A percentile compares a stretch with the other conserved stretches of the same genome.
phyloP scores from a whole-genome alignment of 176 grass and related monocot species.

The Oryza glumipatula region DNA sequence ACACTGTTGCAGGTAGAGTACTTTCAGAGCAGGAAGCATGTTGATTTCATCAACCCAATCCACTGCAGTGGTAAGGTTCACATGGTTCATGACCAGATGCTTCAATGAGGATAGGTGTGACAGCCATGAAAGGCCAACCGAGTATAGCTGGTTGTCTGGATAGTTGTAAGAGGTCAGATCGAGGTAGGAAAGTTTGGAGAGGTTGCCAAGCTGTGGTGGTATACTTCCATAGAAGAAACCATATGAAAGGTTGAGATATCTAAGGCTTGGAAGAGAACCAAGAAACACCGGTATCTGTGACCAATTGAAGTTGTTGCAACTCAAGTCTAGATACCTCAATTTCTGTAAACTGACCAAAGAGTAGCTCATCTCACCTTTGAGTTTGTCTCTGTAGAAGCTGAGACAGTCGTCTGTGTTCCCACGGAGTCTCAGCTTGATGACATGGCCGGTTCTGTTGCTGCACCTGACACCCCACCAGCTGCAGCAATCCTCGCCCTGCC shows the following conservation, averaged over 20 bases:
- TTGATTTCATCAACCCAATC: slow-evolving; percentile 33
- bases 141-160: too few relatives aligned
- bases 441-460: slow-evolving; percentile 34
- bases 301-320: slow-evolving; percentile 23
- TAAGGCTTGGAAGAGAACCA: slow-evolving; percentile 32
- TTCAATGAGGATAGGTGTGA: slow-evolving; percentile 34
- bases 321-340: slow-evolving; percentile 49
- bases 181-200: slow-evolving; percentile 41
- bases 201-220: slow-evolving; percentile 37
- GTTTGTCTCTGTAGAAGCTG: neutral
- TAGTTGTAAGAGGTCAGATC: slow-evolving; percentile 7
- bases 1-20: neutral
- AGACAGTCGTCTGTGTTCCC: neutral
- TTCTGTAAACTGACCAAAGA: slow-evolving; percentile 31
- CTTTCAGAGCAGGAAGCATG: slow-evolving; percentile 16
- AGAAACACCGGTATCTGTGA: slow-evolving; percentile 19
- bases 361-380: slow-evolving; percentile 46
- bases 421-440: slow-evolving; percentile 48
- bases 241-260: slow-evolving; percentile 31
- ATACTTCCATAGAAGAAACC: slow-evolving; percentile 15
- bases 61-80: neutral
- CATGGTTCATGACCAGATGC: slow-evolving; percentile 25
- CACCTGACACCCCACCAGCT: slow-evolving; percentile 47
- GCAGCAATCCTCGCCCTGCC: slow-evolving; percentile 51
- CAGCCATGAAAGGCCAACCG: slow-evolving; percentile 18